Percentiles rank a stretch among this genome's conserved stretches.
Evolutionary conservation across 2,329 filamentous ascomycete genomes (phyloP).

Genomic region (Sporothrix luriei): DNA sequence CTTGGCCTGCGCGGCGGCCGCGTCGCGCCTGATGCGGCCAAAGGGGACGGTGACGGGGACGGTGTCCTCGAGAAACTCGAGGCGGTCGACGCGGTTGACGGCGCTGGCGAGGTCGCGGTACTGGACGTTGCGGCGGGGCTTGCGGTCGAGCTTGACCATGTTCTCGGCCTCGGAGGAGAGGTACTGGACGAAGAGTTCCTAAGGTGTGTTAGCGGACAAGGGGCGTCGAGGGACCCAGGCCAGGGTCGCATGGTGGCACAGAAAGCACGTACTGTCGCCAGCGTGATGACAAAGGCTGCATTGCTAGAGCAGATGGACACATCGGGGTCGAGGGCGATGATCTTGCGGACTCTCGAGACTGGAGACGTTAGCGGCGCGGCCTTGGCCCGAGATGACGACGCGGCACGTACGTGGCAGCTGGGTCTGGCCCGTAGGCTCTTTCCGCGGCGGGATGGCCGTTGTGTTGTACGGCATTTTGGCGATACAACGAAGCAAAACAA

Average conservation of each 20-base stretch:
- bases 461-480: constrained; percentile 84
- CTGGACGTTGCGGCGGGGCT: constrained; percentile 90
- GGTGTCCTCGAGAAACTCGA: constrained; percentile 91
- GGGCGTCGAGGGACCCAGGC: neutral
- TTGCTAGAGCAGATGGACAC: constrained; percentile 87
- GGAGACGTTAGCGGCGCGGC: neutral
- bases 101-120: constrained; percentile 92
- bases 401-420: constrained; percentile 73
- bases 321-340: constrained; percentile 85
- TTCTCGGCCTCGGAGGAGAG: constrained; percentile 82
- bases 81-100: constrained; percentile 83
- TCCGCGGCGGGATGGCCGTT: constrained; percentile 73
- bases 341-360: constrained; percentile 97
- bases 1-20: constrained; percentile 53
- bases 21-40: constrained; percentile 72
- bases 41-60: constrained; percentile 84
- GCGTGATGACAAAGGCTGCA: constrained; percentile 88
- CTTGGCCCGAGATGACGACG: neutral
- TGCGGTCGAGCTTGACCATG: constrained; percentile 86
- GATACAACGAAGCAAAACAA: neutral
- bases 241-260: neutral
- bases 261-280: constrained; percentile 69
- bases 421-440: constrained; percentile 81
- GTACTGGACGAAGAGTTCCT: constrained; percentile 96
- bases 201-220: neutral